phyloP scores from a whole-genome alignment of 257 asterid genomes.

The Solanum tarijense region DNA sequence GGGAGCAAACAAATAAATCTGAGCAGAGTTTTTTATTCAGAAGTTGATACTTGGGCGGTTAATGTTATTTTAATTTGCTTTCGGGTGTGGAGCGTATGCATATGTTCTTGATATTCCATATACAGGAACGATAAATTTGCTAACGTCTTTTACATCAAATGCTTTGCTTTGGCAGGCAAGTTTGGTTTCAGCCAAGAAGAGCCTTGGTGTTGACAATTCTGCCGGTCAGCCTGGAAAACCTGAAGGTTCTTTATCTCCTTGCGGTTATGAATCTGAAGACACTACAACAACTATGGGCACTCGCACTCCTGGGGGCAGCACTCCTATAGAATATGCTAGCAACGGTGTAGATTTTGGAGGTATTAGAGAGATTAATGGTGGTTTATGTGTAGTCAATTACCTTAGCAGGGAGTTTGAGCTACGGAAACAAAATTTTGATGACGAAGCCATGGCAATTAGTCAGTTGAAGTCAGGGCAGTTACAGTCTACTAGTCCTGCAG shows the following conservation, averaged over 20 bases:
- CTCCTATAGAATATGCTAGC: conserved; percentile 37
- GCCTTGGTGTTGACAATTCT: conserved; percentile 32
- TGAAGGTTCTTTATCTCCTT: conserved; percentile 51
- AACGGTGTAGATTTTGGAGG: conserved; percentile 22
- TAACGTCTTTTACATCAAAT: neutral
- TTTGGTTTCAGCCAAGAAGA: conserved; percentile 61
- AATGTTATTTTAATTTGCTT: neutral
- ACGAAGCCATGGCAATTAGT: conserved; percentile 32
- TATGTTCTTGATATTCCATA: neutral
- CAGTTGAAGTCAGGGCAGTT: conserved; percentile 33
- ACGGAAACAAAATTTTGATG: conserved; percentile 40
- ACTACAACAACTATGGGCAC: conserved; percentile 29
- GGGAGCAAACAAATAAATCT: neutral
- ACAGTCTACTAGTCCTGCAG: conserved; percentile 14
- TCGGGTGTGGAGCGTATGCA: neutral
- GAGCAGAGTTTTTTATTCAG: neutral
- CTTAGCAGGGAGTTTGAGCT: conserved; percentile 54
- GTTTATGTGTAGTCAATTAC: conserved; percentile 26
- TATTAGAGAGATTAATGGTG: conserved; percentile 33
- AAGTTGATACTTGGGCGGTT: neutral
- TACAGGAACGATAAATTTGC: neutral
- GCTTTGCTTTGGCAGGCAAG: conserved; percentile 42
- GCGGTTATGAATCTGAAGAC: conserved; percentile 54
- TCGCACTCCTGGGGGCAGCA: conserved; percentile 57
- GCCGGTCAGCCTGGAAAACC: conserved; percentile 26